A percentile compares a stretch with the other conserved stretches of the same genome.
phyloP scores from a whole-genome alignment of 176 grass and related monocot genomes.

The Thinopyrum elongatum region DNA sequence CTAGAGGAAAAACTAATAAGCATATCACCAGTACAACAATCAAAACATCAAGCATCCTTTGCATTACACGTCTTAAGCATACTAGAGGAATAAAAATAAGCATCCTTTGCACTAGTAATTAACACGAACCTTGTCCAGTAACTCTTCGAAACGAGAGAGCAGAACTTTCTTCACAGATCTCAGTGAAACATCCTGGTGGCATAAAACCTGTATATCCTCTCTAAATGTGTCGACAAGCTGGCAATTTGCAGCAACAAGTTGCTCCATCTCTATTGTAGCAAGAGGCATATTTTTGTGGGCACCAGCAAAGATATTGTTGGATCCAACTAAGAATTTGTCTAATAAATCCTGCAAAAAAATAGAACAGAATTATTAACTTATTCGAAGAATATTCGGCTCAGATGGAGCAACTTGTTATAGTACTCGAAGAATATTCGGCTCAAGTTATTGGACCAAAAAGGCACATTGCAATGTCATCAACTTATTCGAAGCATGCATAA shows the following conservation, averaged over 20 bases:
- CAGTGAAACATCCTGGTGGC: constrained; percentile 38
- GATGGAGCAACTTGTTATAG: no score
- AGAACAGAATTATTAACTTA: constrained; percentile 9
- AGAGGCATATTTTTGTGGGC: constrained; percentile 46
- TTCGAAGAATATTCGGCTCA: not conserved
- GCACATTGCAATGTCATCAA: not conserved
- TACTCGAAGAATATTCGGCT: not conserved
- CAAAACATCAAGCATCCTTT: not conserved
- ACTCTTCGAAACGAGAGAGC: constrained; percentile 58
- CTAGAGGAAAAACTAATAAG: not conserved
- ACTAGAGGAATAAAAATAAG: not conserved
- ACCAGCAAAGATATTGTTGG: constrained; percentile 38
- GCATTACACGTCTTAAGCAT: not conserved
- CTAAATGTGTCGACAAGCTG: constrained; percentile 52
- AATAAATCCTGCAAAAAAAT: constrained; percentile 61
- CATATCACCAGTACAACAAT: not conserved
- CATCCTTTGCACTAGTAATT: not conserved
- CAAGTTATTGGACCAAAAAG: not conserved
- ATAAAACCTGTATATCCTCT: constrained; percentile 41
- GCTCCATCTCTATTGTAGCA: constrained; percentile 66
- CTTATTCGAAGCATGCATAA: constrained; percentile 14
- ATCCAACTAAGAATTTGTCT: constrained; percentile 62
- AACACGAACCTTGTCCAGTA: constrained; percentile 66
- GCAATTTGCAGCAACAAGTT: constrained; percentile 55
- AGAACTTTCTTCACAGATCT: constrained; percentile 62